Base-by-base conservation (phyloP, 2,329 filamentous ascomycete species). In the Coniochaeta ligniaria region DNA sequence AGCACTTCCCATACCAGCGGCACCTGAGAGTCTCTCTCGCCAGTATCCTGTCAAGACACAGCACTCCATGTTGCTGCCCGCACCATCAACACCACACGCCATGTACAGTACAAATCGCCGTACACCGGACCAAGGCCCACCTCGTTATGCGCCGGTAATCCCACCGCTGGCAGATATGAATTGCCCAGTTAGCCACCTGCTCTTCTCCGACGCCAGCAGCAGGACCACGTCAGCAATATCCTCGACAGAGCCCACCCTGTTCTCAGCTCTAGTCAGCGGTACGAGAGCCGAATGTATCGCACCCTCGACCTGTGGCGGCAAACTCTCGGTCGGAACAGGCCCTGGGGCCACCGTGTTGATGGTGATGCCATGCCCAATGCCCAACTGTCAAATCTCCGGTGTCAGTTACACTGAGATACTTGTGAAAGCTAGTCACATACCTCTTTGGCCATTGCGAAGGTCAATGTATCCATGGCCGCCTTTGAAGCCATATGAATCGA, bases 141-240 rank as follows among this genome's bases (percentile, higher is more conserved):
- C 6, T 43, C 9, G 47, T 28, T 52, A 52, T 52, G 5, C 11
- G 5, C 47, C 47, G 12, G 57, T 59, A 35, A 59, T 36, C 6
- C 57, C 57, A 9, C 57, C 57, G 33, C 43, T 59, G 17, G 33
- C 57, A 47, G 41, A 47, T 20, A 59, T 59, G 43, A 36, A 50
- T 28, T 59, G 57, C 24, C 57, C 57, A 9, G 57, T 59, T 3
- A 59, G 38, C 76, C 57, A 78, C 6, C 75, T 64, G 35, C 71
- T 71, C 63, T 74, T 74, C 62, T 76, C 73, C 9, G 65, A 70
- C 1, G 67, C 73, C 6, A 77, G 58, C 38, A 76, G 60, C 17
- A 76, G 60, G 28, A 74, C 72, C 0, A 73, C 74, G 61, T 78
- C 75, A 0, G 71, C 77, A 58, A 80, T 70, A 61, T 79, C 77